Conservation (phyloP, 768 basidiomycete species). For the Leucocoprinus leucothites region DNA sequence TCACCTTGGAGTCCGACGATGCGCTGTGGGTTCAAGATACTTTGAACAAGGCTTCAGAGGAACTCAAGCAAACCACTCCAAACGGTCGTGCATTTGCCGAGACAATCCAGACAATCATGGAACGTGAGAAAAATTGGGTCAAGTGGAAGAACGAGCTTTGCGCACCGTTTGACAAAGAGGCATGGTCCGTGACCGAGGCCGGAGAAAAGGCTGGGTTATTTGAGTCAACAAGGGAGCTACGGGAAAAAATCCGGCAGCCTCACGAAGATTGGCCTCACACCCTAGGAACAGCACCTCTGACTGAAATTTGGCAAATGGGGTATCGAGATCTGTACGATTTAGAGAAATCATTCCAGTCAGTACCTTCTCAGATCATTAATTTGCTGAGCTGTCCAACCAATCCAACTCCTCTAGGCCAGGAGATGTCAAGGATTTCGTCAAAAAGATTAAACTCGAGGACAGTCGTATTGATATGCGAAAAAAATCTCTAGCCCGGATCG, state of each 20-base stretch:
- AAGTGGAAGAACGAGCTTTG: slow-evolving; percentile 87
- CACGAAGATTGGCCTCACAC: slow-evolving; percentile 62
- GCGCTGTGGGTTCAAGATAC: slow-evolving; percentile 78
- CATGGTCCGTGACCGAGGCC: slow-evolving; percentile 50
- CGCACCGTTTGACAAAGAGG: slow-evolving; percentile 72
- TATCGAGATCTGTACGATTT: slow-evolving; percentile 63
- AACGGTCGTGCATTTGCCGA: slow-evolving; percentile 76
- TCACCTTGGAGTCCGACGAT: slow-evolving; percentile 65
- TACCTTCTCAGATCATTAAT: slow-evolving; percentile 9
- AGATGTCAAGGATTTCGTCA: slow-evolving; percentile 71
- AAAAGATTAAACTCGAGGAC: slow-evolving; percentile 68
- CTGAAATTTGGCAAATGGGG: slow-evolving; percentile 84
- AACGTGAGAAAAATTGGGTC: slow-evolving; percentile 88
- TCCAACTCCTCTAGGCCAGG: too few relatives aligned
- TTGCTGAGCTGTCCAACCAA: too few relatives aligned
- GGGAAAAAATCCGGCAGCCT: slow-evolving; percentile 54
- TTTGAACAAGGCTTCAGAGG: slow-evolving; percentile 51
- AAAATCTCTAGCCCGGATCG: slow-evolving; percentile 32
- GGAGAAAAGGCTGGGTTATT: slow-evolving; percentile 54
- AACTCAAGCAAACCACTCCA: slow-evolving; percentile 72
- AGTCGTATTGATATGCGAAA: slow-evolving; percentile 53
- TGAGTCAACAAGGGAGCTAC: slow-evolving; percentile 51
- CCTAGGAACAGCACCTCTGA: slow-evolving; percentile 67
- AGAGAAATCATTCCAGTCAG: slow-evolving; percentile 57
- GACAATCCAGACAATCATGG: slow-evolving; percentile 66